Evolutionary conservation across 768 basidiomycete genomes (phyloP), one percentile per base, ranked within the genome.

Genomic region (Termitomyces sp.): DNA sequence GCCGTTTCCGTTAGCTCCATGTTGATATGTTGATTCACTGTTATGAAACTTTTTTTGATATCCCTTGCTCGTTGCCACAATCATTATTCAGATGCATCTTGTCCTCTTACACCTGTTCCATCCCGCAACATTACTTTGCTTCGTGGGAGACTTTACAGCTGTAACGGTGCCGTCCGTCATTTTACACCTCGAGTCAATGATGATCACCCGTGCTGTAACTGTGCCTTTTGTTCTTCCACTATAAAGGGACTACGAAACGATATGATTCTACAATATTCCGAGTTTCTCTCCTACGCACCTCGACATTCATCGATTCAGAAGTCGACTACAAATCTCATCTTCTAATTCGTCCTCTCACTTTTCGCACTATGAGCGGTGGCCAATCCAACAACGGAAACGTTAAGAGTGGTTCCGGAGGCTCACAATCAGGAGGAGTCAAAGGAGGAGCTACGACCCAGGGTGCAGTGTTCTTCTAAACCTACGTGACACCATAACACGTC

Each of bases 401-500:
- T 58, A 73, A 72, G 63, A 64, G 58, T 26, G 65, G 64, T 58
- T 66, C 63, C n/a, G 68, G 69, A 59, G 70, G 73, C 44, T 72
- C 75, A 41, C 67, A 72, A 53, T 73, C 73, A 24, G 74, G 76
- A 26, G 74, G 76, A 13, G 77, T 86, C 55, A 77, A 77, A 56
- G 77, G 77, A 16, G 75, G 75, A 46, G 83, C 84, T 45, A 74
- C 78, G 41, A 68, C 75, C 18, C 77, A 73, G 30, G 84, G 79
- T 45, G 75, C 85, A 49, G 78, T 83, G 36, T 85, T 87, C 73
- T 87, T 87, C 74, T 87, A 68, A 75, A 71, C 63, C 52, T n/a
- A 55, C 26, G 47, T 6, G 35, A 7, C 43, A 33, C 20, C 38
- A 53, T 45, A 7, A 33, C 28, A 16, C 32, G 6, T 2, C 20